Conservation (phyloP, 805 yeast species). For the Candida maltosa region DNA sequence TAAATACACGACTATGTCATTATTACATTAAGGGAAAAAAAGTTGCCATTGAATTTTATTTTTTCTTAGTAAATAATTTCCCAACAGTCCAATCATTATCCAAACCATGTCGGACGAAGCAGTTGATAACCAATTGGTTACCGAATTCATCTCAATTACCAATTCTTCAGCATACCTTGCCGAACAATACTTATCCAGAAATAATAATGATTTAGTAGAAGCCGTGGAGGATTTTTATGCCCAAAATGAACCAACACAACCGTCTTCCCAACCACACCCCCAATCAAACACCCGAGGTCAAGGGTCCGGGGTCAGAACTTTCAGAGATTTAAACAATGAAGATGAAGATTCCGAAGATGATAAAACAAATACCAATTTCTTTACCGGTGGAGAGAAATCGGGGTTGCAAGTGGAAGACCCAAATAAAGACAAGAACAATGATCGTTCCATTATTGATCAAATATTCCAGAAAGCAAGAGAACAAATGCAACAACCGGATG, state of each 20-base stretch:
- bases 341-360: slow-evolving; percentile 46
- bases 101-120: slow-evolving; percentile 17
- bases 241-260: slow-evolving; percentile 3
- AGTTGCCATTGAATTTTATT: too few relatives aligned
- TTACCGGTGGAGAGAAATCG: slow-evolving; percentile 72
- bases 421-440: slow-evolving; percentile 28
- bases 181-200: slow-evolving; percentile 35
- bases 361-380: slow-evolving; percentile 51
- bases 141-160: slow-evolving; percentile 36
- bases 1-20: too few relatives aligned
- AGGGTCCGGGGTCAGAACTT: slow-evolving; percentile 26
- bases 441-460: slow-evolving; percentile 51
- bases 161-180: slow-evolving; percentile 32
- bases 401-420: slow-evolving; percentile 81
- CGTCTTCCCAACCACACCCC: background rate
- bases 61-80: too few relatives aligned
- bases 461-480: slow-evolving; percentile 63
- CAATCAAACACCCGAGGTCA: background rate
- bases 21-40: too few relatives aligned
- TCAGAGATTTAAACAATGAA: slow-evolving; percentile 36
- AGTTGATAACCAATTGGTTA: slow-evolving; percentile 18
- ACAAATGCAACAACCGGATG: slow-evolving; percentile 37
- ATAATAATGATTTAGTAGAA: slow-evolving; percentile 31
- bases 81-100: too few relatives aligned
- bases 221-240: slow-evolving; percentile 43